phyloP scores from a whole-genome alignment of 371 early-diverging fungal genomes.

The Blakeslea trispora region DNA sequence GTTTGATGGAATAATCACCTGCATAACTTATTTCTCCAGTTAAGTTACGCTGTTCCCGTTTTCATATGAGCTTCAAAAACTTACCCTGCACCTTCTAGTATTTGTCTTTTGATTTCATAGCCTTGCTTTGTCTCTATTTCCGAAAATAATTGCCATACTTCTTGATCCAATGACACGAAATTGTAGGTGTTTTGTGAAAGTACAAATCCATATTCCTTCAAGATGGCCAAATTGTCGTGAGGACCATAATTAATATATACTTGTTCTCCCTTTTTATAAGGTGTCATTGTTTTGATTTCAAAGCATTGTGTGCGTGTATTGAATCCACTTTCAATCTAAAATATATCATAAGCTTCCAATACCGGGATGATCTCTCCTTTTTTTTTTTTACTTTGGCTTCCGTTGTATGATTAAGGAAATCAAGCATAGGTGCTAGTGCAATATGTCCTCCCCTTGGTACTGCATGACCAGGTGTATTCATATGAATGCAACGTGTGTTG shows the following conservation, averaged over 20 bases:
- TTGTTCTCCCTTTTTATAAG: slow-evolving; percentile 60
- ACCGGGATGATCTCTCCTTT: no score
- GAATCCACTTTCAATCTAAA: slow-evolving; percentile 56
- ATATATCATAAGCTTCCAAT: neutral
- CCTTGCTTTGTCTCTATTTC: slow-evolving; percentile 43
- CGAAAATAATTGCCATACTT: slow-evolving; percentile 42
- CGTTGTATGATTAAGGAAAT: slow-evolving; percentile 64
- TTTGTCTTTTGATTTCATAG: slow-evolving; percentile 41
- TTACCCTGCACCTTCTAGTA: slow-evolving; percentile 56
- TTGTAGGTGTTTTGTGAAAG: slow-evolving; percentile 53
- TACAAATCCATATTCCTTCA: slow-evolving; percentile 65
- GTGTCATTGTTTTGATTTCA: slow-evolving; percentile 56
- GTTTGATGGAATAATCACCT: slow-evolving; percentile 54
- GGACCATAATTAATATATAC: slow-evolving; percentile 64
- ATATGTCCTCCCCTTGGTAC: slow-evolving; percentile 50
- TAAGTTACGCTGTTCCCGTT: no score
- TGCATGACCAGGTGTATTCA: slow-evolving; percentile 44
- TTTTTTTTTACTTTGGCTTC: slow-evolving; percentile 55
- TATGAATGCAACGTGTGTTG: slow-evolving; percentile 65
- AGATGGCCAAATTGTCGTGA: slow-evolving; percentile 60
- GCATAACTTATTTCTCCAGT: slow-evolving; percentile 4
- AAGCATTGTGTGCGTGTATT: slow-evolving; percentile 53
- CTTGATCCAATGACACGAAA: slow-evolving; percentile 52
- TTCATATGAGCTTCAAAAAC: neutral
- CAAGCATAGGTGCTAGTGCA: slow-evolving; percentile 63